Base-by-base conservation (phyloP, 148 eudicot species). In the Hydrangea macrophylla region DNA sequence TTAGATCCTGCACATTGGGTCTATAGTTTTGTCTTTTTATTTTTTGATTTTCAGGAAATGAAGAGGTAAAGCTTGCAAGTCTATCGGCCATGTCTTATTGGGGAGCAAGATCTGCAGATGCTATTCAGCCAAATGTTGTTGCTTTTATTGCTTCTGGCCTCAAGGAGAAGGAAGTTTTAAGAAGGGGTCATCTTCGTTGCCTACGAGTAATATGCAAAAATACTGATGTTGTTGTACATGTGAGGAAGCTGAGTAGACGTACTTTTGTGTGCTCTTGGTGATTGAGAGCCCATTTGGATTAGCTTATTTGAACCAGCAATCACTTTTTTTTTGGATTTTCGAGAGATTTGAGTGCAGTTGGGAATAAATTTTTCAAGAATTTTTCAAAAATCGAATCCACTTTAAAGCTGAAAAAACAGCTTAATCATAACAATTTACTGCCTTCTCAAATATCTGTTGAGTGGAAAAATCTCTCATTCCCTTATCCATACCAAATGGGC, bases 121-220 rank as follows among this genome's bases (percentile, higher is more conserved):
- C 76, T 63, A 62, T 87, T 26, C 83, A 83, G 62, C 77, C 90
- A 37, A 80, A 85, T 45, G 50, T 87, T n/a, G 71, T 94, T 59
- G 72, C 86, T 23, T 89, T 87, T 67, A 60, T 88, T 68, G 76
- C 72, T 75, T 87, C 90, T 61, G 99, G 99, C 70, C 77, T 90
- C 37, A 94, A 88, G 70, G 99, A 94, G 91, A 94, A 94, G 81
- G 99, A 94, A 76, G 71, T 76, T 57, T 61, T 94, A 67, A 79
- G 99, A 80, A 87, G 96, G 82, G 96, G 82, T 54, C 89, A 88
- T 77, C 92, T 94, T 69, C 95, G 99, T 54, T 88, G 86, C 71
- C 78, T 94, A 68, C 79, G 80, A 65, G 70, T 72, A 32, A 84
- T 94, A 58, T 85, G 91, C 76, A 84, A 83, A 76, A 89, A 84